phyloP scores from a whole-genome alignment of 352 stramenopile genomes.

The Phytopythium mirpurense region DNA sequence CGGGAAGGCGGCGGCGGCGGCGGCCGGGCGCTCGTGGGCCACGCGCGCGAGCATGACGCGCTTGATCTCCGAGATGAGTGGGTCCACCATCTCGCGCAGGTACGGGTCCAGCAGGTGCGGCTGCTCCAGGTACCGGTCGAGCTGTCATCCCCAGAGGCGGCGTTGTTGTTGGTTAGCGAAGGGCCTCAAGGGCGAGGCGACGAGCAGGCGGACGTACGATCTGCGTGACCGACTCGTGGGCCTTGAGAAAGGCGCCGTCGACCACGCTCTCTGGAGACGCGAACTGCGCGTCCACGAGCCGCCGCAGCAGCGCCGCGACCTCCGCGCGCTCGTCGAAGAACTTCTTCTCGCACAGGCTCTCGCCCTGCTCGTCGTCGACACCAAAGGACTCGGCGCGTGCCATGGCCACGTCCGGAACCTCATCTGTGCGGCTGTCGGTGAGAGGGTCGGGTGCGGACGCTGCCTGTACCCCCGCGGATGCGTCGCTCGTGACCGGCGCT shows the following conservation, averaged over 20 bases:
- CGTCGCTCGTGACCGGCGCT: neutral
- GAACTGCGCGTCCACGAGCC: constrained; percentile 25
- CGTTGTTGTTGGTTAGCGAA: constrained; percentile 1
- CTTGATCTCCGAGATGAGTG: constrained; percentile 62
- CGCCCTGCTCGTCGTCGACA: constrained; percentile 15
- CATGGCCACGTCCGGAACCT: neutral
- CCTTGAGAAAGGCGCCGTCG: constrained; percentile 33
- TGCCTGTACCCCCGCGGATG: neutral
- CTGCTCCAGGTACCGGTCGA: constrained; percentile 89
- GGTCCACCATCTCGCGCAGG: constrained; percentile 70
- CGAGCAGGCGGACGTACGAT: constrained; percentile 36
- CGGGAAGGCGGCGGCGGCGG: constrained; percentile 38
- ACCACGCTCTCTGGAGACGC: constrained; percentile 33
- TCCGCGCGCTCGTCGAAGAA: constrained; percentile 66
- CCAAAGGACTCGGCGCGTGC: too few species aligned
- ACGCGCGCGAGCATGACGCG: constrained; percentile 39
- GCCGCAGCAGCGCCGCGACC: constrained; percentile 32
- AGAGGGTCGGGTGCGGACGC: neutral
- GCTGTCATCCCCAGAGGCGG: constrained; percentile 15
- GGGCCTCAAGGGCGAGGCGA: neutral
- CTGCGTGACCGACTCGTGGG: constrained; percentile 31
- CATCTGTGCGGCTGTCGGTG: neutral
- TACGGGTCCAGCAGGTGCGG: constrained; percentile 87
- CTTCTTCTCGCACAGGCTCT: constrained; percentile 48
- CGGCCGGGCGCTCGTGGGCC: neutral